Evolutionary conservation across 768 basidiomycete species (phyloP), one percentile per base, ranked within the genome.

Genomic region (Lactarius deliciosus): DNA sequence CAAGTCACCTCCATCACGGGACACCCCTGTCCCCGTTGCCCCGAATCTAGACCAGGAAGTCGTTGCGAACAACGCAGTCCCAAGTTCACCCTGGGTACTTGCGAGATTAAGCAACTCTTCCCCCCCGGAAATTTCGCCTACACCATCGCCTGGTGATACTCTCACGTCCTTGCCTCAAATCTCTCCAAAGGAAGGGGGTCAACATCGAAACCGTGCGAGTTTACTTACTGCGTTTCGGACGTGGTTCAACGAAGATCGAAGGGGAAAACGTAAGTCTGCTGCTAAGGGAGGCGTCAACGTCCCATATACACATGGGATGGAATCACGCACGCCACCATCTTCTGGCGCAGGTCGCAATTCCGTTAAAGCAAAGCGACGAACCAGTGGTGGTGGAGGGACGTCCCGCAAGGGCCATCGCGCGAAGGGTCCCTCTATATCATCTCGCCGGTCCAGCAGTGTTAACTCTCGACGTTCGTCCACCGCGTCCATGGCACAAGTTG

Each of bases 241-340:
- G 68, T 94, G 96, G 92, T 96, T 98, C 77, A 86, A 94, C 66
- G 94, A 97, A 68, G 95, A 95, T 69, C 82, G 84, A 70, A 94
- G 92, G 74, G 88, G 93, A 5, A 96, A 96, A 78, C 83, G 91
- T 60, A 91, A 91, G 76, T 87, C 74, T 34, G 36, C 63, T 57
- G 28, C 69, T 61, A 53, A 74, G 53, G 61, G 70, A 25, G 57
- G 57, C 20, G 60, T 25, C 47, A 56, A 61, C 43, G 47, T 22
- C 18, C 62, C 68, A 43, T 61, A 47, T 22, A 41, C 34, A 18
- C 64, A 64, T 25, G 67, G 55, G n/a, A 68, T 65, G 36, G 68
- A 65, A 43, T 40, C 69, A 7, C 59, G 69, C 2, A 36, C 65
- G 16, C 59, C 61, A 20, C 56, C 68, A 22, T 43, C 70, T 13